Evolutionary conservation across 83 land plant genomes (phyloP).

Genomic region (Picea abies): DNA sequence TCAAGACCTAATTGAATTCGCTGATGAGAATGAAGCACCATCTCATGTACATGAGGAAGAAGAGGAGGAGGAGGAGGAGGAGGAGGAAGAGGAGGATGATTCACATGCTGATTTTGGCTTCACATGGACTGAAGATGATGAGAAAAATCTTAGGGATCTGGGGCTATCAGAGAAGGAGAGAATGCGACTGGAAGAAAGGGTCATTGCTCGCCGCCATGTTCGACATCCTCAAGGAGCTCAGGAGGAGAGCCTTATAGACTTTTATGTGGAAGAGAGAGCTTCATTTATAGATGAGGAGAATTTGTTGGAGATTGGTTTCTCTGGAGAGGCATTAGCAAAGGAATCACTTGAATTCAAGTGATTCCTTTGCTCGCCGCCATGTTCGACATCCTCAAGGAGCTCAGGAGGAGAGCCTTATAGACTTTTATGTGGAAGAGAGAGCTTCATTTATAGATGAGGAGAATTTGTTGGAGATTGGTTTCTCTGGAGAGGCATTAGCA

Average conservation of each 20-base stretch:
- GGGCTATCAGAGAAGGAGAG: constrained; percentile 66
- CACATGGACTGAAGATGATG: constrained; percentile 76
- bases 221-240: constrained; percentile 27
- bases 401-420: constrained; percentile 57
- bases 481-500: neutral
- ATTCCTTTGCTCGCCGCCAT: constrained; percentile 47
- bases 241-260: constrained; percentile 60
- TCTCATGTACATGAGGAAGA: constrained; percentile 30
- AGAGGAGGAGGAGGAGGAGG: constrained; percentile 26
- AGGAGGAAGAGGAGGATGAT: constrained; percentile 37
- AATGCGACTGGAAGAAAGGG: constrained; percentile 50
- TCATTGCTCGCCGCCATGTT: constrained; percentile 56
- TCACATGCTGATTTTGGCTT: constrained; percentile 38
- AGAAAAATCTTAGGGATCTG: constrained; percentile 72
- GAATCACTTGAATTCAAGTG: neutral
- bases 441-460: constrained; percentile 16
- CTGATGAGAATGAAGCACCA: constrained; percentile 26
- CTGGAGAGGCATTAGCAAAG: neutral
- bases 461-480: constrained; percentile 16
- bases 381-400: constrained; percentile 34
- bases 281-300: constrained; percentile 19
- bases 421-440: constrained; percentile 20
- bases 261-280: constrained; percentile 12
- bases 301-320: constrained; percentile 13
- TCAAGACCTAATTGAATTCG: constrained; percentile 23